These are phyloP conservation scores for Cladorrhinum sp. DNA, from an alignment of 2,329 filamentous ascomycete genomes.

Conservation along the genomic window DNA sequence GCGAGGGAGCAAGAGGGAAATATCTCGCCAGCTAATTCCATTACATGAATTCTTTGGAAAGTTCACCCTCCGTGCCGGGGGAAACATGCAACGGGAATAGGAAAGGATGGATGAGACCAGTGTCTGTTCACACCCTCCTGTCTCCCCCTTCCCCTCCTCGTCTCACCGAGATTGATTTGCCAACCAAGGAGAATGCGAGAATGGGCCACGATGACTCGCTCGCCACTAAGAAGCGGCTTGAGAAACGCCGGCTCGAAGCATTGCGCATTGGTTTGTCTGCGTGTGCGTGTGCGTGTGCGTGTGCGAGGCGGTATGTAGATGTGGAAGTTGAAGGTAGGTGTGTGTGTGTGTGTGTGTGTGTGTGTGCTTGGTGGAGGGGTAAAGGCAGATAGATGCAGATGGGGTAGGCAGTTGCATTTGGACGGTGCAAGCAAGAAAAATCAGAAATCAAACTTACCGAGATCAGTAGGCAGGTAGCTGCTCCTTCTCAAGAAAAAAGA, in stretches of 20 bases:
- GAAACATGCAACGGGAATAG: not conserved
- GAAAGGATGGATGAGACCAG: not conserved
- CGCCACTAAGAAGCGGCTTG: not conserved
- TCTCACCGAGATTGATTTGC: not conserved
- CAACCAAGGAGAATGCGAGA: slow-evolving; percentile 7
- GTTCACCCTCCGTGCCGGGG: not conserved
- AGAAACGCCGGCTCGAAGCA: not conserved
- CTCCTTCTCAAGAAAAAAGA: not conserved
- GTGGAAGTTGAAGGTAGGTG: not conserved
- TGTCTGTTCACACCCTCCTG: not conserved
- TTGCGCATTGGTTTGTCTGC: slow-evolving; percentile 1
- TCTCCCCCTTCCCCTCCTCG: not conserved
- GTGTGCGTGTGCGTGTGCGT: not conserved
- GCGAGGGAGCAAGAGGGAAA: not conserved
- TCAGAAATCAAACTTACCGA: not conserved
- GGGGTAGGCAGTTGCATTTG: not conserved
- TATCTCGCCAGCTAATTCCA: slow-evolving; percentile 13
- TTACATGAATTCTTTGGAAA: slow-evolving; percentile 11
- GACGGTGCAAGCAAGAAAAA: not conserved
- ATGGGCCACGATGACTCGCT: slow-evolving; percentile 7
- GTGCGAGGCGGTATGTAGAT: not conserved
- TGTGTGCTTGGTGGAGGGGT: slow-evolving; percentile 2
- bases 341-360: not conserved
- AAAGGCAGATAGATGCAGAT: not conserved
- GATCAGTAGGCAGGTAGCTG: not conserved